Percentiles rank a stretch among this genome's conserved stretches.
phyloP scores from a whole-genome alignment of 441 rosid genomes.

The Bruguiera hainesii region DNA sequence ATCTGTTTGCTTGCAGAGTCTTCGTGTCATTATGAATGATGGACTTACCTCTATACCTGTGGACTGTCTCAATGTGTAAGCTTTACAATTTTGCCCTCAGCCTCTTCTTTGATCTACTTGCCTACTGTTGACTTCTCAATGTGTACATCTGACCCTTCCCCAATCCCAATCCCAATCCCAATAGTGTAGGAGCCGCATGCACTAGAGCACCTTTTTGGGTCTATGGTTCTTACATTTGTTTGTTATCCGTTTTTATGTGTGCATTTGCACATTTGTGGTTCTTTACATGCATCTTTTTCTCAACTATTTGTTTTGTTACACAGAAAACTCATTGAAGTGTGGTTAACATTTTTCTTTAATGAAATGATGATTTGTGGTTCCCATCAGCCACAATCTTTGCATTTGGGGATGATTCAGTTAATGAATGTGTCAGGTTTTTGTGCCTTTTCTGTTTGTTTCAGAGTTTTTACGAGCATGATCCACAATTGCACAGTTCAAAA shows the following conservation, averaged over 20 bases:
- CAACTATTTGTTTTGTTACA: background rate
- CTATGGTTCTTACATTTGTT: background rate
- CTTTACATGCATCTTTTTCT: too few relatives aligned
- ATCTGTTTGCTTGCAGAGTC: constrained; percentile 53
- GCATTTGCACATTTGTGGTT: background rate
- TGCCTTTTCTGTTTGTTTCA: background rate
- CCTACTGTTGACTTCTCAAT: background rate
- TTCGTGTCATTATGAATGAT: constrained; percentile 91
- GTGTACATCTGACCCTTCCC: background rate
- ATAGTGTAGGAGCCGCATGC: background rate
- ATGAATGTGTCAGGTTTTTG: background rate
- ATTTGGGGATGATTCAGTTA: too few relatives aligned
- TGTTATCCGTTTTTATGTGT: background rate
- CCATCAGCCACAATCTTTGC: too few relatives aligned
- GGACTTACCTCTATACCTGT: constrained; percentile 86
- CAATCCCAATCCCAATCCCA: background rate
- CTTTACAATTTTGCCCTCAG: constrained; percentile 17
- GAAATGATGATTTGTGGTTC: too few relatives aligned
- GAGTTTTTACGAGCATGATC: constrained; percentile 8
- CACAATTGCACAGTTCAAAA: background rate
- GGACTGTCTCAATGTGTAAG: constrained; percentile 88
- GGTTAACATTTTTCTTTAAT: too few relatives aligned
- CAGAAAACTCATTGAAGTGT: too few relatives aligned
- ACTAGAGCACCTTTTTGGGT: background rate
- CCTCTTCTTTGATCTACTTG: background rate